These are phyloP conservation scores for Carex myosuroides DNA, from an alignment of 176 grass and related monocot genomes.

Conservation along the genomic window DNA sequence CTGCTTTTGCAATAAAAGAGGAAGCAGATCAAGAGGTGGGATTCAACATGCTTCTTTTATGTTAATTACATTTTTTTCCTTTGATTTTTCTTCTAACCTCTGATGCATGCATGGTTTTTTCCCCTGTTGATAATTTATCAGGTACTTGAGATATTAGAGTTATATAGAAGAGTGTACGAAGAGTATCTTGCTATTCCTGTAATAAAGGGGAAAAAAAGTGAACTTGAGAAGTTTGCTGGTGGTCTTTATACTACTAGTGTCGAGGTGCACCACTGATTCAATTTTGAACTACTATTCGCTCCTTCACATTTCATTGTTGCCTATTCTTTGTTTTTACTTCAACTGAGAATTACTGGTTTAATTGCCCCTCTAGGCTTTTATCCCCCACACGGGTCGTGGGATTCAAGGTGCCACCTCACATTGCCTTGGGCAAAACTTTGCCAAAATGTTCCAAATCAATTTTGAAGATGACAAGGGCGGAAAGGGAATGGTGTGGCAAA, in stretches of 20 bases:
- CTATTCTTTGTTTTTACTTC: background rate
- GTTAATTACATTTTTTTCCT: background rate
- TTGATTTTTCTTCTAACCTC: background rate
- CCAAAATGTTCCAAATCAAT: constrained; percentile 96
- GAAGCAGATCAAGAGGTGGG: constrained; percentile 89
- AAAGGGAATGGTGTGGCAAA: constrained; percentile 96
- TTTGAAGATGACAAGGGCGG: constrained; percentile 86
- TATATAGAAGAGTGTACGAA: constrained; percentile 90
- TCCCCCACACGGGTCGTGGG: constrained; percentile 42
- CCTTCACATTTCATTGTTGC: background rate
- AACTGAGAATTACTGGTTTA: background rate
- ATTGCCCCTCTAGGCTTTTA: constrained; percentile 4
- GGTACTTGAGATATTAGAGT: constrained; percentile 94
- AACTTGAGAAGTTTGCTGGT: constrained; percentile 96
- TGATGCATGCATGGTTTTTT: background rate
- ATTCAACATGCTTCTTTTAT: background rate
- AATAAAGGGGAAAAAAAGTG: constrained; percentile 82
- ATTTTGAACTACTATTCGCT: background rate
- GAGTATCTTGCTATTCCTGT: constrained; percentile 94
- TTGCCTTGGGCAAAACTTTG: constrained; percentile 95
- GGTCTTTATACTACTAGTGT: constrained; percentile 92
- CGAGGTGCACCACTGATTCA: constrained; percentile 43
- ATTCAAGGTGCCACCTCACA: constrained; percentile 73
- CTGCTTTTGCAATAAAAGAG: constrained; percentile 88
- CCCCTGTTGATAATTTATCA: constrained; percentile 8